Evolutionary conservation across 2,329 filamentous ascomycete genomes (phyloP), one percentile per base, ranked within the genome.

Genomic region (Cladobotryum protrusum): DNA sequence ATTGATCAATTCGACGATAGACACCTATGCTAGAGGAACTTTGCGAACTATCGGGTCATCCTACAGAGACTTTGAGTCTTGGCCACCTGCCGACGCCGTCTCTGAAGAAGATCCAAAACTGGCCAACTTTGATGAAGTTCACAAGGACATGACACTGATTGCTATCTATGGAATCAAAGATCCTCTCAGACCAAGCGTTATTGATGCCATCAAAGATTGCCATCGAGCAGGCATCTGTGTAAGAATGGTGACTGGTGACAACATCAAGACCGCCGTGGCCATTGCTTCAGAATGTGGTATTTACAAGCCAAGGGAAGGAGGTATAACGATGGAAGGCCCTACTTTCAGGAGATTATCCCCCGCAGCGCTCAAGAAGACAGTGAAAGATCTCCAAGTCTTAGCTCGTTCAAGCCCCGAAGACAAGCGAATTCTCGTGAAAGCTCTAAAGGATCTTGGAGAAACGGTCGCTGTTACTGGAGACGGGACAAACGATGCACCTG

Each of bases 11-110:
- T 60, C 68, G 15, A 65, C 78, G 41, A 83, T 85, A 55, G 72
- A 76, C 39, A 68, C 71, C 5, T 85, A 83, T 57, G 81, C 81
- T 13, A 72, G 72, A 18, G 71, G 78, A 35, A 88, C 86, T n/a
- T 75, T 91, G 8, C 81, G 87, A 46, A 89, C 86, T 1, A 89
- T 91, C 49, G 86, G 79, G 15, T 73, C 90, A 54, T 75, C 86
- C 3, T 90, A 87, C 65, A 78, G 79, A 41, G 87, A 92, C 56
- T 88, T 86, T 52, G 74, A 81, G 19, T 72, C 69, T 48, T 88
- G 85, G 81, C 86, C 87, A n/a, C 83, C 75, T 15, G 79, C 85
- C 53, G 70, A 77, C 39, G 82, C 76, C 15, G 68, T 78, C 12
- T 83, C 86, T 7, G 43, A 43, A 51, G 76, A 81, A 15, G 55